Base-by-base conservation (phyloP, 352 stramenopile genomes). In the Phytophthora foliorum region DNA sequence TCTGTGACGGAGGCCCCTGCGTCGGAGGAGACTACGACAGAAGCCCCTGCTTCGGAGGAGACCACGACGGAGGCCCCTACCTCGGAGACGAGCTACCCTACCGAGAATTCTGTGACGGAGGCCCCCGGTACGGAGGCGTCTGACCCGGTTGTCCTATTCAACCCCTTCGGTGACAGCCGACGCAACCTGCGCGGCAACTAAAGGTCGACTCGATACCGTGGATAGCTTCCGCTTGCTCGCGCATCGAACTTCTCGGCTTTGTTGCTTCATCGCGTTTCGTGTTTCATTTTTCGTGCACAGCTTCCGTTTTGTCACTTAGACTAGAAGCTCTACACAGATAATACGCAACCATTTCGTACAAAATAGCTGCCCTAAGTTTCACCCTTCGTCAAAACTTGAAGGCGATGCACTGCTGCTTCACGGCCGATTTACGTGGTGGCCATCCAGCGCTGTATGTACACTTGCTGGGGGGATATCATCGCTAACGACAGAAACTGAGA, bases 221-320 rank as follows among this genome's bases (percentile, higher is more conserved):
- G 29, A 31, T 29, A 24, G 27, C 16, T 38, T 46, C 41, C 7
- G 27, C 22, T 27, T 29, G 29, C 34, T 25, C 19, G 19, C 17
- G 42, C 36, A 13, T 38, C 44, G 41, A 31, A 51, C 36, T 13
- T 21, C 25, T 16, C 54, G 11, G 24, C 32, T 39, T 57, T 55
- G 49, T 55, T 54, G 50, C 46, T 59, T 14, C 32, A 49, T 63
- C 45, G 58, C 42, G 64, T 67, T 68, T 73, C 57, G 9, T 73
- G 58, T 73, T 73, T 57, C 25, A 44, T 49, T 59, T 57, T 59
- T n/a, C 53, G 53, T 41, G 16, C 46, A 32, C 17, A 42, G 52
- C 45, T 49, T 56, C 38, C 59, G 13, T 67, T 38, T 55, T 67
- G 59, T 53, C 36, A 57, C 32, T 46, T 36, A 56, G 48, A 48